phyloP scores from a whole-genome alignment of 352 stramenopile species.

The Phytophthora hybrid region DNA sequence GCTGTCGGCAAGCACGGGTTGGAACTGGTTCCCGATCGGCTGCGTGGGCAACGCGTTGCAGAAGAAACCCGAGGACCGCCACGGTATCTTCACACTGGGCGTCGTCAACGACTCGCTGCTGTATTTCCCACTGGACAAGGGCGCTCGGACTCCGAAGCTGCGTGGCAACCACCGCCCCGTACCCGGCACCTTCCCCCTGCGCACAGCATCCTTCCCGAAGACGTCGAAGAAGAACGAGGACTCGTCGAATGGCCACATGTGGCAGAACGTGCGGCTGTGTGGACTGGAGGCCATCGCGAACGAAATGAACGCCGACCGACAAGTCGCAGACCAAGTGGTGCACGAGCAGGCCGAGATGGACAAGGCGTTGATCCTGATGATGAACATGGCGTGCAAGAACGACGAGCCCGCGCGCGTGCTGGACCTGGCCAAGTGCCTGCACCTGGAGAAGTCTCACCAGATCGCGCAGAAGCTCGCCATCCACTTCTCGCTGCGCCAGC shows the following conservation, averaged over 20 bases:
- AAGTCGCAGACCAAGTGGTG: slow-evolving; percentile 51
- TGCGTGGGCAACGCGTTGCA: slow-evolving; percentile 68
- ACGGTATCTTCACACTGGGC: slow-evolving; percentile 71
- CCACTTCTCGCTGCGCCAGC: slow-evolving; percentile 78
- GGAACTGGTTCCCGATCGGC: slow-evolving; percentile 80
- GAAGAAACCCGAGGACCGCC: slow-evolving; percentile 66
- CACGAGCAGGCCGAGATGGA: slow-evolving; percentile 84
- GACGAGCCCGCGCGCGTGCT: slow-evolving; percentile 76
- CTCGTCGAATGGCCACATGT: slow-evolving; percentile 60
- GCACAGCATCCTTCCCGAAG: slow-evolving; percentile 64
- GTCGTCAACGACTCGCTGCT: slow-evolving; percentile 78
- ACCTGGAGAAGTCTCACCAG: slow-evolving; percentile 84
- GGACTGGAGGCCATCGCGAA: slow-evolving; percentile 44
- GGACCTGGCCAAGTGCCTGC: slow-evolving; percentile 83
- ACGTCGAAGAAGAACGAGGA: slow-evolving; percentile 47
- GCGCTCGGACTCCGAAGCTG: slow-evolving; percentile 51
- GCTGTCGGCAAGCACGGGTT: slow-evolving; percentile 57
- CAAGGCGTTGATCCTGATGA: slow-evolving; percentile 85
- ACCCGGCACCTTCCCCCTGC: slow-evolving; percentile 68
- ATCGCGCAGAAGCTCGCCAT: slow-evolving; percentile 87
- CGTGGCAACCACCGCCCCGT: slow-evolving; percentile 80
- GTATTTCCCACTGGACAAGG: slow-evolving; percentile 76
- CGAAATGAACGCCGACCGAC: slow-evolving; percentile 26
- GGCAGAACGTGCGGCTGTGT: slow-evolving; percentile 71
- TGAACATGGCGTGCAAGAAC: slow-evolving; percentile 77